These are phyloP conservation scores for Fusarium foetens DNA, from an alignment of 2,329 filamentous ascomycete genomes.

Conservation along the genomic window DNA sequence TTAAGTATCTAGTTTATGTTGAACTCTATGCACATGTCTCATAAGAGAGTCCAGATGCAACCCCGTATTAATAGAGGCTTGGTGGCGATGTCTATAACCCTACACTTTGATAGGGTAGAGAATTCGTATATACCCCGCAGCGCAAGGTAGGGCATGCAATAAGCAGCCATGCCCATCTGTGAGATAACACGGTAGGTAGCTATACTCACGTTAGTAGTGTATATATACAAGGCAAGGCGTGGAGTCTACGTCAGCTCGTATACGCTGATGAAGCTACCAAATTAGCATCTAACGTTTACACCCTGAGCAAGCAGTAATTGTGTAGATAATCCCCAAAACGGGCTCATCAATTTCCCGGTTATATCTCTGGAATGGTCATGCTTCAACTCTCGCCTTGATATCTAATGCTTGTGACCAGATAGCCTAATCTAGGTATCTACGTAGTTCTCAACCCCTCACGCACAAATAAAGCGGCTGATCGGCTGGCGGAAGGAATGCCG, in stretches of 20 bases:
- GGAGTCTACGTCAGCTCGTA: not conserved
- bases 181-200: not conserved
- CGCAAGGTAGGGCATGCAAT: accelerated
- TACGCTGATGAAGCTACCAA: accelerated
- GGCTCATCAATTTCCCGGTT: accelerated
- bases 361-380: not conserved
- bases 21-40: not conserved
- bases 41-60: not conserved
- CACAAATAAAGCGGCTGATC: not conserved
- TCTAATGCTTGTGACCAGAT: too few species aligned
- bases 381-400: not conserved
- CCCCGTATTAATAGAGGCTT: not conserved
- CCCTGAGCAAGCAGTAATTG: not conserved
- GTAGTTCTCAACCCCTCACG: not conserved
- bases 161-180: not conserved
- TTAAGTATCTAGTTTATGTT: too few species aligned
- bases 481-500: not conserved
- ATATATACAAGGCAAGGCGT: not conserved
- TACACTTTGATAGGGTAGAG: too few species aligned
- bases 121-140: not conserved
- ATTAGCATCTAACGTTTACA: accelerated
- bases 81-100: not conserved
- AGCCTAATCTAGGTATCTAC: not conserved
- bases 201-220: accelerated
- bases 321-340: accelerated